Evolutionary conservation across 306 rosid species (phyloP), one percentile per base, ranked within the genome.

Genomic region (Mucuna pruriens): DNA sequence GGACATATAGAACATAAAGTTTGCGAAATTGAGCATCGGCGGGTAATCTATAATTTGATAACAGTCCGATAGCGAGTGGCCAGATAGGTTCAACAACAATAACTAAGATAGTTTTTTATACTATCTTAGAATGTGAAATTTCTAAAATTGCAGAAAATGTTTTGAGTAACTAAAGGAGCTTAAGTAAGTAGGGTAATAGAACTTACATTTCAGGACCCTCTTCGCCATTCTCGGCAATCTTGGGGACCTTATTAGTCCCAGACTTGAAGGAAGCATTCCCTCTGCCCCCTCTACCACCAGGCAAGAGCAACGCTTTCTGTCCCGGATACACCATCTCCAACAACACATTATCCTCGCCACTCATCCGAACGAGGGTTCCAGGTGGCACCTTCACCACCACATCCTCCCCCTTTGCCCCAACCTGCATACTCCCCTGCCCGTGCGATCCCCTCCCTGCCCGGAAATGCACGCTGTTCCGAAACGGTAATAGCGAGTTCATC

Each of bases 271-370:
- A 88, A 57, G 95, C 97, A 46, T 95, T 95, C 82, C 99, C 99
- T 87, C 97, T 87, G 33, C 99, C 99, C 11, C 97, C 99, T 86
- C 97, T 87, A 9, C 99, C 99, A 19, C 99, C 97, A 0, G 95
- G 97, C 86, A 95, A 84, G 51, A 95, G 46, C 88, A 93, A 72
- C 4, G 93, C 95, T 26, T 84, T 83, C 81, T 93, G 97, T 54
- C 97, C 99, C 1, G 91, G 97, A 77, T 69, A 75, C 85, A 95
- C 84, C 88, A 93, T 84, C 83, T 95, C 97, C 92, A 95, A 82
- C 45, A 95, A 77, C 77, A 89, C 90, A 36, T 84, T 90, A 34
- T 85, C 90, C 15, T 86, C 97, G 11, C 76, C 76, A 48, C 78
- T 91, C 94, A 52, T 62, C 2, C 93, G 82, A 7, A 95, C 79